Base-by-base conservation (phyloP, 139 green algal species). In the Tetraselmis striata region DNA sequence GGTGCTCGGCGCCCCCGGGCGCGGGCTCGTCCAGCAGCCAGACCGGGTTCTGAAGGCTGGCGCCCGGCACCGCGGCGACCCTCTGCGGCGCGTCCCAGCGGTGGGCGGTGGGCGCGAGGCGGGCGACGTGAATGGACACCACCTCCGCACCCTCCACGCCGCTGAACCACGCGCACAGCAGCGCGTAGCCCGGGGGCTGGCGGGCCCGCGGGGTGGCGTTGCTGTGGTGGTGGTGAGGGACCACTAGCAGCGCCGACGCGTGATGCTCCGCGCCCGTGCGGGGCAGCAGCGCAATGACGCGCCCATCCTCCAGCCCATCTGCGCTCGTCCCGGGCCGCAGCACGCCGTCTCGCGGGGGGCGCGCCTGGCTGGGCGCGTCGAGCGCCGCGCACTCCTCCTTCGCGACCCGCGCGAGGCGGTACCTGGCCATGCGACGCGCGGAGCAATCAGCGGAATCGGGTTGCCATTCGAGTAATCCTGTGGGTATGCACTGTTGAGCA, bases 21-120 rank as follows among this genome's bases (percentile, higher is more conserved):
- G n/a, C n/a, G n/a, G n/a, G n/a, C n/a, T n/a, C n/a, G n/a, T n/a
- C n/a, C n/a, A n/a, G n/a, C 5, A 80, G 31, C 24, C 31, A 28
- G 77, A 80, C 77, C 2, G 77, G 77, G 29, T 80, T 80, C 18
- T 80, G 77, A 23, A 32, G 29, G 24, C 29, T 59, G 29, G 29
- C 32, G 27, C 29, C 28, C 77, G 31, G 31, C 18, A 25, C 27
- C 23, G 24, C 27, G 77, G 24, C 32, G 28, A 80, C 27, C 2
- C 30, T 22, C 28, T 80, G 31, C 24, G 77, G 28, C 27, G 77
- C 29, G 1, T 27, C n/a, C 77, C 77, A 80, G 2, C 27, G 24
- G 23, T 22, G 28, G 23, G n/a, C 27, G 29, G 26, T n/a, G 23
- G 31, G 27, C 28, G 28, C 2, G 29, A 80, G 32, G 29, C 32